These are phyloP conservation scores for Limonium bicolor DNA, from an alignment of 148 eudicot genomes.

Conservation along the genomic window DNA sequence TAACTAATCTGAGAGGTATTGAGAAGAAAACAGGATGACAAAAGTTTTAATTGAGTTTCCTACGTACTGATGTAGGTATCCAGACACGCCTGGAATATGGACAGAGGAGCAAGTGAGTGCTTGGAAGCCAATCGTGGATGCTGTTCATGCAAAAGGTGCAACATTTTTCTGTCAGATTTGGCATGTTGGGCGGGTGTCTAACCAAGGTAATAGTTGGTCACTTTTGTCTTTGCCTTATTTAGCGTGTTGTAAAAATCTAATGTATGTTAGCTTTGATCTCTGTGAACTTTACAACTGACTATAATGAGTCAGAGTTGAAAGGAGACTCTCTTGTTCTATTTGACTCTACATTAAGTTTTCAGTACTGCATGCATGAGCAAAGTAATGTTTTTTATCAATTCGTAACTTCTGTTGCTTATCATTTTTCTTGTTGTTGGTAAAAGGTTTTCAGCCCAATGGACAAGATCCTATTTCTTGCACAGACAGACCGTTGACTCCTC, in stretches of 20 bases:
- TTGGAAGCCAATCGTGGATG: conserved; percentile 42
- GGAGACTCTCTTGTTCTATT: too few species aligned
- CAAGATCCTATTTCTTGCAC: conserved; percentile 32
- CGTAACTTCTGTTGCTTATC: too few species aligned
- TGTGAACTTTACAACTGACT: too few species aligned
- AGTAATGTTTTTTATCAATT: too few species aligned
- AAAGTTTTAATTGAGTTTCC: too few species aligned
- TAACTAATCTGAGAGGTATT: too few species aligned
- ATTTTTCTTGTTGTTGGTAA: neutral
- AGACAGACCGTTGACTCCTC: conserved; percentile 24
- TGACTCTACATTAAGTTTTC: too few species aligned
- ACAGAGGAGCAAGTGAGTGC: conserved; percentile 42
- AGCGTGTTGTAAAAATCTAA: too few species aligned
- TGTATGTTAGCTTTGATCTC: neutral
- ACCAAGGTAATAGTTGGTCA: conserved; percentile 14
- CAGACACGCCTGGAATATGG: conserved; percentile 36
- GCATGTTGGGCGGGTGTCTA: conserved; percentile 36
- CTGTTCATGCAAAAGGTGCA: conserved; percentile 39
- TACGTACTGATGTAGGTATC: conserved; percentile 23
- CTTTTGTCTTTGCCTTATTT: neutral
- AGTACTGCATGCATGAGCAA: too few species aligned
- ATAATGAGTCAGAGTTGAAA: too few species aligned
- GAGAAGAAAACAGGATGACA: too few species aligned
- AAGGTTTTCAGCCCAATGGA: conserved; percentile 32
- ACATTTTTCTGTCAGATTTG: conserved; percentile 36